Base-by-base conservation (phyloP, 179 eudicot genomes). In the Silene noctiflora region DNA sequence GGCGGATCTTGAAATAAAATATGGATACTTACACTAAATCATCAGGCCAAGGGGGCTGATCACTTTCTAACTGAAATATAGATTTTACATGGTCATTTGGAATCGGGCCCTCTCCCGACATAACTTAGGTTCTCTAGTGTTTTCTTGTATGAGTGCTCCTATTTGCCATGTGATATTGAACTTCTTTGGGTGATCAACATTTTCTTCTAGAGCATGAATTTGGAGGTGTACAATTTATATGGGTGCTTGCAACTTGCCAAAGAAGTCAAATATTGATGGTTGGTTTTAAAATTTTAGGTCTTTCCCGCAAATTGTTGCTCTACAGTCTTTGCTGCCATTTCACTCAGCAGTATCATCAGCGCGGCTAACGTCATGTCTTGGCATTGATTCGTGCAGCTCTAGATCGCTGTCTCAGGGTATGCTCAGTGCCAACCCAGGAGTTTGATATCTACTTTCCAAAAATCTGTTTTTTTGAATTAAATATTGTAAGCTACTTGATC, bases 341-440 rank as follows among this genome's bases (percentile, higher is more conserved):
- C 87, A 94, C 80, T 82, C 96, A 6, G 96, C 97, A 6, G 86
- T 94, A n/a, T 83, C 98, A 1, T 86, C 98, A 2, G 91, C 98
- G 20, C 84, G 97, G 27, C 79, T 94, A 4, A 94, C 97, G 4
- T 94, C 96, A 13, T 88, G 96, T 67, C 98, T 94, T 42, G 92
- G 90, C 24, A 61, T 81, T 2, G 97, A 94, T 79, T 78, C 98
- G 0, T 88, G 75, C 74, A 90, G 94, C 39, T 92, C 94, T n/a
- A 90, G 98, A 76, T 89, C 98, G 46, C 81, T 92, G 90, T 89
- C 97, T 83, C 96, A 90, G 92, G 98, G 98, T 94, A 91, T 94
- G 97, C 83, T 92, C 94, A 87, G 92, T 88, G 90, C 98, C 78
- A 84, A 90, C 80, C 96, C 96, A 82, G 98, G 98, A 85, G 97